A percentile compares a stretch with the other conserved stretches of the same genome.
These are phyloP conservation scores for Auricularia sp. DNA, from an alignment of 768 basidiomycete genomes.

Conservation along the genomic window DNA sequence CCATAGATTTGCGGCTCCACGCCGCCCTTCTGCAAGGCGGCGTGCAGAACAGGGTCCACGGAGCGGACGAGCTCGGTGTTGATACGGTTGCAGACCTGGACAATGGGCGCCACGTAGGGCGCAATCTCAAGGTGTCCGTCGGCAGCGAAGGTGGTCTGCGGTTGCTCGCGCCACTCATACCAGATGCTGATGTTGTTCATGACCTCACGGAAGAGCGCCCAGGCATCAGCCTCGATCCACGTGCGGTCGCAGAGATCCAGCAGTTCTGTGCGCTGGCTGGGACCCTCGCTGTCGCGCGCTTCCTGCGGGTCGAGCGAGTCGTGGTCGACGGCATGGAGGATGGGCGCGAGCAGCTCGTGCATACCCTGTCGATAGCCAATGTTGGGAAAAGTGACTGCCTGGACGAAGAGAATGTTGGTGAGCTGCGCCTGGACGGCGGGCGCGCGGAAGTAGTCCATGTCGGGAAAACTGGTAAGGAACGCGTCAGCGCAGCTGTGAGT, in stretches of 20 bases:
- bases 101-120: conserved; percentile 75
- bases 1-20: conserved; percentile 97
- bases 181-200: conserved; percentile 77
- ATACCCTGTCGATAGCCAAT: conserved; percentile 97
- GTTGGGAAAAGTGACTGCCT: conserved; percentile 64
- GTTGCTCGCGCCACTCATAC: conserved; percentile 41
- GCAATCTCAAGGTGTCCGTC: conserved; percentile 39
- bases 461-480: conserved; percentile 66
- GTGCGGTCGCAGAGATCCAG: conserved; percentile 52
- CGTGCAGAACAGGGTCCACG: conserved; percentile 73
- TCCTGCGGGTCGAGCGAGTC: conserved; percentile 48
- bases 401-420: conserved; percentile 81
- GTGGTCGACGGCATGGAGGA: conserved; percentile 74
- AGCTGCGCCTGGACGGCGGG: conserved; percentile 65
- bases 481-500: not conserved
- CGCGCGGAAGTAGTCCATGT: conserved; percentile 81
- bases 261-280: conserved; percentile 20
- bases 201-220: conserved; percentile 66
- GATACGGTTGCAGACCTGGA: conserved; percentile 69
- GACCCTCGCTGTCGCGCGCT: not conserved
- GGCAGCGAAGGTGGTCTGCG: conserved; percentile 33
- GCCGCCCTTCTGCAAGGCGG: conserved; percentile 62
- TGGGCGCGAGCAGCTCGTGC: conserved; percentile 89
- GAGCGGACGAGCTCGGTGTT: conserved; percentile 63
- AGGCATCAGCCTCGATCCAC: conserved; percentile 81